These are phyloP conservation scores for Ganoderma sinense DNA, from an alignment of 1,284 basidiomycete species.

Conservation along the genomic window DNA sequence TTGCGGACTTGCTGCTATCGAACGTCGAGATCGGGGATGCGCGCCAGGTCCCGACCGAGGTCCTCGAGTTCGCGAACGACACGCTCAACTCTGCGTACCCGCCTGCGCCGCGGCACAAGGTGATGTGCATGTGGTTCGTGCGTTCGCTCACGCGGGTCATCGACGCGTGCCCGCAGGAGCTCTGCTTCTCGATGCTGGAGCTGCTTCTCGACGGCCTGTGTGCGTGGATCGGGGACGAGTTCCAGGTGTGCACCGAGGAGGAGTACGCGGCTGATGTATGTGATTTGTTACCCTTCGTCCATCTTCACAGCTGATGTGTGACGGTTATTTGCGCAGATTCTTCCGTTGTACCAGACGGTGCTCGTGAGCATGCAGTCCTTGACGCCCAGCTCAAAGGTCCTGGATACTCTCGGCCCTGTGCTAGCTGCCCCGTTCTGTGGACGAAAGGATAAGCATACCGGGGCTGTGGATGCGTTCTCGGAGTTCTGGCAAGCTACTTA, in stretches of 20 bases:
- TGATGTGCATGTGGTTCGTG: slow-evolving; percentile 66
- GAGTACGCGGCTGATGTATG: slow-evolving; percentile 68
- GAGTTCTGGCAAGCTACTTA: slow-evolving; percentile 66
- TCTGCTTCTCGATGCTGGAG: slow-evolving; percentile 54
- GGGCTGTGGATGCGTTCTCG: slow-evolving; percentile 54
- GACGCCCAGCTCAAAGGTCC: slow-evolving; percentile 44
- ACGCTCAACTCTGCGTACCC: slow-evolving; percentile 71
- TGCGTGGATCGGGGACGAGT: slow-evolving; percentile 70
- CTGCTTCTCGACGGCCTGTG: slow-evolving; percentile 60
- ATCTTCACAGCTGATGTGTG: background rate
- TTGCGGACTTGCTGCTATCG: slow-evolving; percentile 66
- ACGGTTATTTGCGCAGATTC: slow-evolving; percentile 47
- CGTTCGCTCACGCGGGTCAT: slow-evolving; percentile 60
- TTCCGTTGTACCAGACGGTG: slow-evolving; percentile 65
- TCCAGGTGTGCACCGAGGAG: slow-evolving; percentile 52
- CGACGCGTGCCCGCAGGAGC: slow-evolving; percentile 58
- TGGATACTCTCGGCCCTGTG: slow-evolving; percentile 54
- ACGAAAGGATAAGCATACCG: slow-evolving; percentile 50
- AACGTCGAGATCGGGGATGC: slow-evolving; percentile 58
- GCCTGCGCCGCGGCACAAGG: slow-evolving; percentile 59
- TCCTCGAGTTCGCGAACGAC: slow-evolving; percentile 66
- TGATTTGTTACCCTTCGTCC: slow-evolving; percentile 14
- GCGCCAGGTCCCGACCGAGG: slow-evolving; percentile 51
- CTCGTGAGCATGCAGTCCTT: slow-evolving; percentile 57
- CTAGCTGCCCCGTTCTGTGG: slow-evolving; percentile 62